phyloP scores from a whole-genome alignment of 345 rosid genomes.

The Xanthoceras sorbifolium region DNA sequence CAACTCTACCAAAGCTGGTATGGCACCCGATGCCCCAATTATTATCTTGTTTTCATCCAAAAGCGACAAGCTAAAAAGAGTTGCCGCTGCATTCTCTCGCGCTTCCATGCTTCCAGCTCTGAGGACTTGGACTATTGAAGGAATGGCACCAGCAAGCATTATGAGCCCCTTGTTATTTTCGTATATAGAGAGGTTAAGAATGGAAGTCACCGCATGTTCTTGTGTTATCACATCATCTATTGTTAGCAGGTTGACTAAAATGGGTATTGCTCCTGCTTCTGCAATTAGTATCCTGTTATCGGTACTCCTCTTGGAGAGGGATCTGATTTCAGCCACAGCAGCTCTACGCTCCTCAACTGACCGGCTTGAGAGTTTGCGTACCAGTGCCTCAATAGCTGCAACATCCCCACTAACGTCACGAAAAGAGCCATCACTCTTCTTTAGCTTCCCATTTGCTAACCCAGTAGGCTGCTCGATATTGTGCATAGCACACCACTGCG shows the following conservation, averaged over 20 bases:
- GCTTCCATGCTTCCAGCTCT: slow-evolving; percentile 88
- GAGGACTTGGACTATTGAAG: slow-evolving; percentile 82
- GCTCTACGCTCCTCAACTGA: slow-evolving; percentile 55
- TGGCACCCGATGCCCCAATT: slow-evolving; percentile 89
- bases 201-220: slow-evolving; percentile 85
- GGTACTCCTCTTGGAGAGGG: slow-evolving; percentile 80
- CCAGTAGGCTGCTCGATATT: slow-evolving; percentile 73
- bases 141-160: slow-evolving; percentile 86
- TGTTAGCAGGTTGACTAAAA: slow-evolving; percentile 62
- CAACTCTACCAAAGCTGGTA: slow-evolving; percentile 73
- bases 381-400: slow-evolving; percentile 63
- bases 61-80: slow-evolving; percentile 87
- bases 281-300: slow-evolving; percentile 85
- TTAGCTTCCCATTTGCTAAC: slow-evolving; percentile 57
- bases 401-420: slow-evolving; percentile 67
- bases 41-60: slow-evolving; percentile 89
- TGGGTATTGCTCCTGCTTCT: slow-evolving; percentile 85
- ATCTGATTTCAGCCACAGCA: slow-evolving; percentile 73
- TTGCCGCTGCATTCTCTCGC: slow-evolving; percentile 92
- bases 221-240: slow-evolving; percentile 57
- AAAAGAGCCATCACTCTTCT: slow-evolving; percentile 64
- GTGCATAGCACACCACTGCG: slow-evolving; percentile 77
- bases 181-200: slow-evolving; percentile 87
- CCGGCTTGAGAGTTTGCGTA: slow-evolving; percentile 62
- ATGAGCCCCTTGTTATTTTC: slow-evolving; percentile 77